Conservation (phyloP, 1,139 yeast species). For the Kurtzmaniella quercitrusa region DNA sequence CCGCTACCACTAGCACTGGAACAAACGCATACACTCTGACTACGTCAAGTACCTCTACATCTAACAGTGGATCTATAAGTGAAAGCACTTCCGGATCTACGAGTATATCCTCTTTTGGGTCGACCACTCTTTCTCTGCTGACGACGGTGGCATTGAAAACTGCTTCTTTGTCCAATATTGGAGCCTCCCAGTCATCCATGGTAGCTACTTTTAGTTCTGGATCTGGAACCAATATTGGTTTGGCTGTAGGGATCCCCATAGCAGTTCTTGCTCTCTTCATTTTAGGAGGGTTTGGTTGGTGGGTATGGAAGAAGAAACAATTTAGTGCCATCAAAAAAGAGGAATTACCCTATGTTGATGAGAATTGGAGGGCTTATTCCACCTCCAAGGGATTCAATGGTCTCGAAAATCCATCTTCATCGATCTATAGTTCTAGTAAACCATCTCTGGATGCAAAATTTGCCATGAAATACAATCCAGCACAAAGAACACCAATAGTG, state of each 20-base stretch:
- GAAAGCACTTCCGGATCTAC: constrained; percentile 1
- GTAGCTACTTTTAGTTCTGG: neutral
- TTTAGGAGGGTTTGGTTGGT: constrained; percentile 20
- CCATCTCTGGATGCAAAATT: neutral
- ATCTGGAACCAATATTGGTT: constrained; percentile 24
- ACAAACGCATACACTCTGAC: too few relatives aligned
- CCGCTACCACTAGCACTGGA: neutral
- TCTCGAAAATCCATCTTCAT: constrained; percentile 3
- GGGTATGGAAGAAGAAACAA: constrained; percentile 16
- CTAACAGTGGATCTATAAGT: neutral
- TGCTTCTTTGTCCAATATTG: neutral
- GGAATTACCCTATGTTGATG: constrained; percentile 8
- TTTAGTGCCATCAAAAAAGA: constrained; percentile 10
- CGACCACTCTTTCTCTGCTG: neutral
- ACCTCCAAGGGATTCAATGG: neutral
- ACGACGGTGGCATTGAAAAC: neutral
- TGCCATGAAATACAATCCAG: neutral
- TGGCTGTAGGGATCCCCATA: constrained; percentile 43
- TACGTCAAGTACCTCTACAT: neutral
- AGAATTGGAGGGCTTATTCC: constrained; percentile 2
- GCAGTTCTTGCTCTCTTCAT: constrained; percentile 27
- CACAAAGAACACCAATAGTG: neutral
- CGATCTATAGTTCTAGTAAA: neutral
- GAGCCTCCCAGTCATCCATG: neutral
- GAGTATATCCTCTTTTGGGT: neutral